These are phyloP conservation scores for Davidsoniella neocaledoniae DNA, from an alignment of 2,329 filamentous ascomycete genomes.

Conservation along the genomic window DNA sequence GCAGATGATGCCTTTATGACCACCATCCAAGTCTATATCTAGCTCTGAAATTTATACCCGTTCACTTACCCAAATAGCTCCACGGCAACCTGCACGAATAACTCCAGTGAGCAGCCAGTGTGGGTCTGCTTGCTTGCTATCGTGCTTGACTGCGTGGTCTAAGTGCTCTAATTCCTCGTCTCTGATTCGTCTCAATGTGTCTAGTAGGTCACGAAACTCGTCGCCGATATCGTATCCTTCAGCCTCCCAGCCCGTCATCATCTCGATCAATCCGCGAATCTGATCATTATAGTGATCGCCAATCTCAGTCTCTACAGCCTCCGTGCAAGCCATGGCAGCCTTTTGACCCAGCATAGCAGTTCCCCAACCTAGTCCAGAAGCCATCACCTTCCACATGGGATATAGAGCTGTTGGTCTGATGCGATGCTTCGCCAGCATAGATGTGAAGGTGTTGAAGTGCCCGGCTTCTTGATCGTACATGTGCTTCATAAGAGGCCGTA, in stretches of 20 bases:
- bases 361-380: slow-evolving; percentile 70
- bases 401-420: slow-evolving; percentile 87
- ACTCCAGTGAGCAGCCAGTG: slow-evolving; percentile 78
- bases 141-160: slow-evolving; percentile 85
- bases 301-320: slow-evolving; percentile 97
- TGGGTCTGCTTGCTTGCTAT: slow-evolving; percentile 75
- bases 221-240: slow-evolving; percentile 65
- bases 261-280: slow-evolving; percentile 64
- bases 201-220: slow-evolving; percentile 57
- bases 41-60: slow-evolving; percentile 30
- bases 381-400: slow-evolving; percentile 70
- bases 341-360: slow-evolving; percentile 81
- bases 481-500: slow-evolving; percentile 82
- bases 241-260: slow-evolving; percentile 58
- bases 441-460: slow-evolving; percentile 75
- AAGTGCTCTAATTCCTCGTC: slow-evolving; percentile 96
- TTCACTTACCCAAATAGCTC: slow-evolving; percentile 86
- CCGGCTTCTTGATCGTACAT: slow-evolving; percentile 95
- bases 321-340: slow-evolving; percentile 95
- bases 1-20: neutral
- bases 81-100: slow-evolving; percentile 77
- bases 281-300: slow-evolving; percentile 91
- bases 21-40: neutral
- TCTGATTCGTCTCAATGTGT: slow-evolving; percentile 63
- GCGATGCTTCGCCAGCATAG: slow-evolving; percentile 66